Percentiles rank a stretch among this genome's conserved stretches.
phyloP scores from a whole-genome alignment of 345 rosid genomes.

The Isatis tinctoria region DNA sequence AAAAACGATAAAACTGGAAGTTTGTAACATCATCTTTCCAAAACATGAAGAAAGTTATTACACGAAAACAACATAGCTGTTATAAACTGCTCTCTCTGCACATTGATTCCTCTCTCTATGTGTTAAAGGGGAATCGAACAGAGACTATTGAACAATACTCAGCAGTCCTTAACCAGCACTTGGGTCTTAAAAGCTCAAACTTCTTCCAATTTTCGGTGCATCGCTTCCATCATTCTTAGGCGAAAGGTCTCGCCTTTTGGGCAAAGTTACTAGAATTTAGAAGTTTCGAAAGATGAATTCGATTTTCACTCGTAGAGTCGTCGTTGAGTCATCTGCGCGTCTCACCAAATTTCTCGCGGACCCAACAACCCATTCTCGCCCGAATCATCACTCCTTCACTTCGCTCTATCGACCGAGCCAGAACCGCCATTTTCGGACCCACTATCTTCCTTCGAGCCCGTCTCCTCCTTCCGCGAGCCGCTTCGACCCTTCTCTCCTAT shows the following conservation, averaged over 20 bases:
- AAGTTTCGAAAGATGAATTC: conserved; percentile 36
- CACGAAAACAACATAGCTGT: background rate
- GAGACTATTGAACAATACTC: background rate
- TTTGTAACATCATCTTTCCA: conserved; percentile 4
- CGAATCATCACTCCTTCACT: background rate
- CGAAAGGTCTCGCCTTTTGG: conserved; percentile 8
- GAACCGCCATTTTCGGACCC: conserved; percentile 23
- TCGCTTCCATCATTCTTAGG: background rate
- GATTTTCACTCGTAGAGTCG: conserved; percentile 33
- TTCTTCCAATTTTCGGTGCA: background rate
- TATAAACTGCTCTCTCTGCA: background rate
- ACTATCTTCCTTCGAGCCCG: conserved; percentile 5
- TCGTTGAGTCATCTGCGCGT: conserved; percentile 36
- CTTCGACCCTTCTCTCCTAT: conserved; percentile 32
- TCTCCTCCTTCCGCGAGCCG: conserved; percentile 7
- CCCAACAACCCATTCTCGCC: conserved; percentile 21
- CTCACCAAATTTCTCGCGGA: conserved; percentile 26
- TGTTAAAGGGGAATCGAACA: background rate
- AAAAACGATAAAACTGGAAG: background rate
- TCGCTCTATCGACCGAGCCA: conserved; percentile 20
- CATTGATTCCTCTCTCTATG: background rate
- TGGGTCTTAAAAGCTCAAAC: background rate
- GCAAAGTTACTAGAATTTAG: background rate
- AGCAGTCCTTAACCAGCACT: background rate
- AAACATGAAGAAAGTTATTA: background rate